Conservation (phyloP, 176 grass and related monocot genomes). For the Hordeum vulgare region MorexV3_pseudomolecules_assembly NC_058520.1:95870446-95870945, state of each 20-base stretch:
- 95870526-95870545: slow-evolving; percentile 50
- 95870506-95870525: slow-evolving; percentile 47
- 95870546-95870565: slow-evolving; percentile 38
- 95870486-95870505: slow-evolving; percentile 29
- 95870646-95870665: slow-evolving; percentile 19
- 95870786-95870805: neutral
- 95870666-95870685: slow-evolving; percentile 32
- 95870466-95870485: slow-evolving; percentile 38
- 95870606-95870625: slow-evolving; percentile 29
- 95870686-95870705: slow-evolving; percentile 68
- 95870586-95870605: neutral
- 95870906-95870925: no score
- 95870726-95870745: neutral
- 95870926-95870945: neutral
- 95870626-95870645: slow-evolving; percentile 53
- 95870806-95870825: neutral
- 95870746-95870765: neutral
- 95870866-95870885: neutral
- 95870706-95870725: slow-evolving; percentile 57
- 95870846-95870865: neutral
- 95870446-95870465: slow-evolving; percentile 41
- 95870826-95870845: neutral
- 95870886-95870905: neutral
- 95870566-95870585: slow-evolving; percentile 12
- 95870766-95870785: neutral